Conservation (phyloP, 78 protist species). For the Thecamonas trahens region DNA sequence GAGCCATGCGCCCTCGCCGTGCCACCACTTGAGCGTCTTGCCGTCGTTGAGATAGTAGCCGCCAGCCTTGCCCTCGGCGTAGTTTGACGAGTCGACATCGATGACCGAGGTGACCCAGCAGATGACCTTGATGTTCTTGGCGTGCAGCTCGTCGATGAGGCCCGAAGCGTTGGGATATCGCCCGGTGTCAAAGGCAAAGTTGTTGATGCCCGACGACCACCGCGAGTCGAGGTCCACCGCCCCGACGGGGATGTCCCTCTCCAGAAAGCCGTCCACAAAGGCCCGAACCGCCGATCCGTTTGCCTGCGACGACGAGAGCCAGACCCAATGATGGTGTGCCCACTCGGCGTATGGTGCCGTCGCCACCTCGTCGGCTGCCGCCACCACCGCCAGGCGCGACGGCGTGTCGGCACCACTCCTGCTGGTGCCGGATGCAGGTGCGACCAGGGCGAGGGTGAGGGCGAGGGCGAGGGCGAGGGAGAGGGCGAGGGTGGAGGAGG, state of each 20-base stretch:
- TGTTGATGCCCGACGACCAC: constrained; percentile 4
- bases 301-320: background rate
- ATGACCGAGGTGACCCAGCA: background rate
- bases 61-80: background rate
- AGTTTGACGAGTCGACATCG: background rate
- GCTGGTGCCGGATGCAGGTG: too few relatives aligned
- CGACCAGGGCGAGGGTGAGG: too few relatives aligned
- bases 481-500: too few relatives aligned
- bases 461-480: too few relatives aligned
- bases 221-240: background rate
- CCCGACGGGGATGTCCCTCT: constrained; percentile 1
- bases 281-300: background rate
- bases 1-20: background rate
- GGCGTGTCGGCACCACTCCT: background rate
- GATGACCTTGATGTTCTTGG: constrained; percentile 1
- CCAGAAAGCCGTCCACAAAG: background rate
- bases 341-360: constrained; percentile 1
- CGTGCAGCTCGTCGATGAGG: background rate
- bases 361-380: background rate
- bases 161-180: background rate
- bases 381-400: background rate
- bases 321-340: constrained; percentile 2
- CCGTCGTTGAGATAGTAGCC: constrained; percentile 4
- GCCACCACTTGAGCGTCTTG: constrained; percentile 5
- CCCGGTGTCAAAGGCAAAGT: background rate